Base-by-base conservation (phyloP, 495 filamentous ascomycete species). In the Astrocystis sublimbata region DNA sequence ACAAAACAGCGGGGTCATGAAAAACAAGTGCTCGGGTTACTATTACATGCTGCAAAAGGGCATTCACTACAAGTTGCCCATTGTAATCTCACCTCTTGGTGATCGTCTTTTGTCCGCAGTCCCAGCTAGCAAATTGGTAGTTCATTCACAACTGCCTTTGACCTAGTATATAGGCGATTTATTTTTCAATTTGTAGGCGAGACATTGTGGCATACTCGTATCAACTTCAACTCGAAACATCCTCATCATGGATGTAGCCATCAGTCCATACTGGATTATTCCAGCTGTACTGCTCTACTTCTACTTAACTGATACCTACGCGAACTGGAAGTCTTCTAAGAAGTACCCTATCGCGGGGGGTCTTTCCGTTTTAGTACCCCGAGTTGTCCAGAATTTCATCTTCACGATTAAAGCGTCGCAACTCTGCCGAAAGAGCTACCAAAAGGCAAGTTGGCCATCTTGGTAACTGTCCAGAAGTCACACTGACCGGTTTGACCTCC, bases 311-410 rank as follows among this genome's bases (percentile, higher is more conserved):
- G 53, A 56, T 23, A 40, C 33, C 3, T 6, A n/a, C 7, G 12
- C 6, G 15, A 42, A 10, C 30, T 56, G 53, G 53, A 43, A 42
- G 53, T 56, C 53, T 12, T 9, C 53, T 1, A 43, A 56, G 24
- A 43, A 30, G 10, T 56, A 42, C 10, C 28, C 56, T 26, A 6
- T 59, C 19, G 56, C 21, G 6, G 56, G 56, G 2, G 19, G 24
- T 28, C 13, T 26, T 15, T 19, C 56, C 41, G 43, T 17, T 4
- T 19, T 59, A 23, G 28, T 19, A n/a, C 56, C 56, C 23, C 41
- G 56, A 38, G 47, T 59, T 19, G n/a, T 59, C 38, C 56, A 47
- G n/a, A 59, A 59, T 28, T 7, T 47, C n/a, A 19, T 19, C 0
- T 59, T 13, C 31, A 9, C 42, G 4, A 21, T 10, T 3, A 26